Evolutionary conservation across 1,284 basidiomycete genomes (phyloP).

Genomic region (Naganishia sp.): DNA sequence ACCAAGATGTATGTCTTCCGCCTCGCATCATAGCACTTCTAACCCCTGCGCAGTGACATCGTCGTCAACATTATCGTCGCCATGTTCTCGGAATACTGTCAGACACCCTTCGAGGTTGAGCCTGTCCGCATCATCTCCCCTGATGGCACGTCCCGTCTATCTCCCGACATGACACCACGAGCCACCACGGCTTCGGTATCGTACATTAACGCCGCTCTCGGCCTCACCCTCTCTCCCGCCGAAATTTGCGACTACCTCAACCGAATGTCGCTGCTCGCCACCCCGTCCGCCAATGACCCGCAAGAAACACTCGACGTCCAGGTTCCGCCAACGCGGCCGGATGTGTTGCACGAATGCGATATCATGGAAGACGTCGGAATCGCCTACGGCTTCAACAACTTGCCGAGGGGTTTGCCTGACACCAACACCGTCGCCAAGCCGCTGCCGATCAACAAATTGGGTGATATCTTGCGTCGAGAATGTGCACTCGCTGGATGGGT

Average conservation of each 20-base stretch:
- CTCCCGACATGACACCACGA: slow-evolving; percentile 76
- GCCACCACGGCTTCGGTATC: slow-evolving; percentile 75
- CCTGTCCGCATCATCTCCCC: slow-evolving; percentile 80
- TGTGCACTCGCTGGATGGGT: slow-evolving; percentile 95
- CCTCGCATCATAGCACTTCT: neutral
- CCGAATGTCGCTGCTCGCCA: slow-evolving; percentile 55
- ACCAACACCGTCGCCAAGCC: slow-evolving; percentile 97
- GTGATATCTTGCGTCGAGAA: slow-evolving; percentile 83
- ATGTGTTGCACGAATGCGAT: slow-evolving; percentile 97
- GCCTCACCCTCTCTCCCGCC: slow-evolving; percentile 63
- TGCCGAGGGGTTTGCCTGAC: slow-evolving; percentile 84
- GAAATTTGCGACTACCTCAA: slow-evolving; percentile 48
- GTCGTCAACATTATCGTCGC: slow-evolving; percentile 91
- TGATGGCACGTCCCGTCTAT: slow-evolving; percentile 73
- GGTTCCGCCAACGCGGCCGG: slow-evolving; percentile 88
- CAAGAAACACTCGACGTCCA: slow-evolving; percentile 71
- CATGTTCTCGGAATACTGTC: slow-evolving; percentile 98
- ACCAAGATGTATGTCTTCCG: slow-evolving; percentile 68
- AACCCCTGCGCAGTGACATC: slow-evolving; percentile 60
- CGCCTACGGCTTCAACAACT: slow-evolving; percentile 96
- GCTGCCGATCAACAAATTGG: slow-evolving; percentile 83
- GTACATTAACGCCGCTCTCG: slow-evolving; percentile 95
- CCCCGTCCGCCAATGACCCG: slow-evolving; percentile 57
- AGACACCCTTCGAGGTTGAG: slow-evolving; percentile 89
- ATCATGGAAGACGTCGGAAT: slow-evolving; percentile 98